Evolutionary conservation across 345 rosid genomes (phyloP).

Genomic region (Heritiera littoralis): DNA sequence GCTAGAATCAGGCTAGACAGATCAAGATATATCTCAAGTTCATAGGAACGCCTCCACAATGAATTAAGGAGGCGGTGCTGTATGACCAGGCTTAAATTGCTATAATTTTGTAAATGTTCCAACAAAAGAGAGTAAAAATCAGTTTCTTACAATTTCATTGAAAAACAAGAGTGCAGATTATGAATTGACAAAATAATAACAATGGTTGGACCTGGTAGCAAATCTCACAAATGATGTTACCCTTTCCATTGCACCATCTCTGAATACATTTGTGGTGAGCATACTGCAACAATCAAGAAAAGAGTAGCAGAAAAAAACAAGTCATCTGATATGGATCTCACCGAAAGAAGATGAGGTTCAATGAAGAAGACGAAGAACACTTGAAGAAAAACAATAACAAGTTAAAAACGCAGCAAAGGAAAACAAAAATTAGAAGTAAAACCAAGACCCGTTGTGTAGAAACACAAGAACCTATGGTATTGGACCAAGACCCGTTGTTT

Average conservation of each 20-base stretch:
- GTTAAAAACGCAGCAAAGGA: too few relatives aligned
- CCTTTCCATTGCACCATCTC: constrained; percentile 90
- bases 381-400: too few relatives aligned
- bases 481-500: too few relatives aligned
- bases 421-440: too few relatives aligned
- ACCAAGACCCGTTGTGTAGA: too few relatives aligned
- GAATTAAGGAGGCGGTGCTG: constrained; percentile 57
- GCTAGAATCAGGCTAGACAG: not conserved
- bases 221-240: constrained; percentile 77
- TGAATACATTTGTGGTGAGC: constrained; percentile 84
- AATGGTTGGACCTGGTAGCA: constrained; percentile 62
- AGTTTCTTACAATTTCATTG: not conserved
- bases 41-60: constrained; percentile 52
- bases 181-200: not conserved
- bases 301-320: not conserved
- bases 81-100: constrained; percentile 69
- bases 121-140: not conserved
- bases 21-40: constrained; percentile 53
- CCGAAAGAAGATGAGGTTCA: too few relatives aligned
- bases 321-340: too few relatives aligned
- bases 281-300: constrained; percentile 50
- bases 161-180: not conserved
- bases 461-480: too few relatives aligned
- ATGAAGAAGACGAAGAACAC: too few relatives aligned
- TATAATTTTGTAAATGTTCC: constrained; percentile 34